Evolutionary conservation across 192 early-diverging fungal species (phyloP).

Genomic region (Podila clonocystis): DNA sequence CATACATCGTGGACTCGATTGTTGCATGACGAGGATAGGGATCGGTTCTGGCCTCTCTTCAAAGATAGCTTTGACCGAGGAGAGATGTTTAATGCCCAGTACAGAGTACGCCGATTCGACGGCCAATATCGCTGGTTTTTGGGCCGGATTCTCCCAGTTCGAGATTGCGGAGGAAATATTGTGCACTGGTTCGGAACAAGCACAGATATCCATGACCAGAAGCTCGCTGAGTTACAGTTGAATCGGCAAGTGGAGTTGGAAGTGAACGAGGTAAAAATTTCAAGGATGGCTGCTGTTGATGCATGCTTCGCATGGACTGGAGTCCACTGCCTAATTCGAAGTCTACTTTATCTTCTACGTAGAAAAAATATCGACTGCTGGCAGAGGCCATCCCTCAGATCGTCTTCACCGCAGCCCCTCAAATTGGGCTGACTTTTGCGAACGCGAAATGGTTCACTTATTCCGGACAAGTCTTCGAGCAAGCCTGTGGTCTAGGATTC

Average conservation of each 20-base stretch:
- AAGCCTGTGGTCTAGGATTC: conserved; percentile 60
- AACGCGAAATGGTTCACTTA: conserved; percentile 67
- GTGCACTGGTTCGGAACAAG: conserved; percentile 68
- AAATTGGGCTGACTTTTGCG: conserved; percentile 60
- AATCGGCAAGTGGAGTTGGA: conserved; percentile 61
- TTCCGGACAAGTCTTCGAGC: conserved; percentile 61
- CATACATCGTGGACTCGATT: conserved; percentile 56
- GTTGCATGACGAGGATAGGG: conserved; percentile 62
- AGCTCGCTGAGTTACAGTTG: conserved; percentile 53
- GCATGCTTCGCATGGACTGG: too few relatives aligned
- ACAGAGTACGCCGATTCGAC: conserved; percentile 61
- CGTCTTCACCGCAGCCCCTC: conserved; percentile 63
- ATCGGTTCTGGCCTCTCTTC: conserved; percentile 50
- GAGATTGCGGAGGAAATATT: conserved; percentile 60
- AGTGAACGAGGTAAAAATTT: conserved; percentile 55
- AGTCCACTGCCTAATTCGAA: too few relatives aligned
- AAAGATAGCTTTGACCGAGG: conserved; percentile 57
- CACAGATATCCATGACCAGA: conserved; percentile 68
- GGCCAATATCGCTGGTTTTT: conserved; percentile 66
- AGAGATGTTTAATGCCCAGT: conserved; percentile 61
- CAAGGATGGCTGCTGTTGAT: not conserved
- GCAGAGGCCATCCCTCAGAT: conserved; percentile 71
- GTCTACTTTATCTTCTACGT: not conserved
- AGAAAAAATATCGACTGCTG: conserved; percentile 64
- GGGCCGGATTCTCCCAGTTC: conserved; percentile 59